Evolutionary conservation across 78 protist species (phyloP), one percentile per base, ranked within the genome.

Genomic region (Bigelowiella natans): DNA sequence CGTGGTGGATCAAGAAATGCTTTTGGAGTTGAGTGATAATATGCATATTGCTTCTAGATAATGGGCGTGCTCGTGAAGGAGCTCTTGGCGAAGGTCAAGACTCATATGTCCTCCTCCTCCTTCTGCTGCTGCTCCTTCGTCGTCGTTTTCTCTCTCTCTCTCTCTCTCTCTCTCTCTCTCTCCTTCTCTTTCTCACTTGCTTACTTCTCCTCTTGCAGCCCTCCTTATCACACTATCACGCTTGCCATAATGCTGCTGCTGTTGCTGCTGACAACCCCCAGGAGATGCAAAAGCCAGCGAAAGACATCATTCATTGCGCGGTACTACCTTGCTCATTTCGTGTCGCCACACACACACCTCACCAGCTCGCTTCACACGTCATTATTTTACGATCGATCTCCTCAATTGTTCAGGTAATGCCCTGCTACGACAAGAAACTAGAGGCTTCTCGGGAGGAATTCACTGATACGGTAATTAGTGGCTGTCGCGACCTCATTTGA

Each of bases 401-500:
- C 99, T 2, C 98, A 97, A 94, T 97, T 94, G 90, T 91, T 98
- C 3, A 7, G 86, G 88, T 98, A 7, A 97, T 97, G 99, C 98
- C 98, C 31, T 98, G 99, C 95, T 97, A 89, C 64, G 99, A 96
- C 92, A 96, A 96, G 92, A 97, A 97, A 40, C 92, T 97, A 29
- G 99, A 97, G 83, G 98, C 98, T 1, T 92, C 96, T 0, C 92
- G 98, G 37, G 82, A n/a, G 2, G 98, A 96, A 88, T 96, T 96
- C 88, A 0, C 0, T 51, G 73, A 51, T 51, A 51, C 7, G 73
- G 73, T 51, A 51, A n/a, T n/a, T n/a, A n/a, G n/a, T n/a, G n/a
- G n/a, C n/a, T n/a, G n/a, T n/a, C n/a, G n/a, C n/a, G n/a, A n/a
- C n/a, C n/a, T n/a, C n/a, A n/a, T n/a, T n/a, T n/a, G n/a, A n/a